Evolutionary conservation across 75 land plant genomes (phyloP), one percentile per base, ranked within the genome.

Genomic region (Picea glauca): DNA sequence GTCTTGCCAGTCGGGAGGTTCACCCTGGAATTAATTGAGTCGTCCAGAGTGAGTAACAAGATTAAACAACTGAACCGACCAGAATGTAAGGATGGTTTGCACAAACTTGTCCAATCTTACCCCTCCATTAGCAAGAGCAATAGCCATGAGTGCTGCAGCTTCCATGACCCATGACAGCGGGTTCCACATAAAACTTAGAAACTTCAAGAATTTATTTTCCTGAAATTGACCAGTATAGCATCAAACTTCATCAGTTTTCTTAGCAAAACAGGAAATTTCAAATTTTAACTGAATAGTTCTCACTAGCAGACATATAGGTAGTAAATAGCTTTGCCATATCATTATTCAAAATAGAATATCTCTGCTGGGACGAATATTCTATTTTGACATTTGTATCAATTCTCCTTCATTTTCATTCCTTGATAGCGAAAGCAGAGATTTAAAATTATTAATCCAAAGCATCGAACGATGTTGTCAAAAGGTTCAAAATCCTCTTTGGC

Each of bases 91-190:
- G 32, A 61, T 57, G 12, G 20, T 81, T 30, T 43, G 6, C 8
- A 56, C 63, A 58, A 75, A 15, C 21, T 23, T 17, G 17, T 46
- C 15, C 6, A 54, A 21, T 80, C 87, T 80, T 62, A 88, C 90
- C 74, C 90, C 90, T 58, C 92, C 91, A 89, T 91, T 91, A 18
- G 92, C 92, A 72, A 91, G 85, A 30, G 67, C 91, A 73, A 91
- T 89, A 60, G 92, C 91, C 92, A 91, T 91, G 23, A 91, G 74
- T 57, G 92, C 92, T 58, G 92, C 92, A 79, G 88, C 91, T 80
- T 90, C 92, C 92, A 90, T 90, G 60, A 88, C 92, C 92, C 92
- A 91, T 78, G 91, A 91, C 79, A 91, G 77, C 18, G 92, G 92
- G 76, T 91, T 91, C 92, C 92, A 91, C 92, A 91, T 91, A 80